Evolutionary conservation across 1,139 yeast genomes (phyloP), one percentile per base, ranked within the genome.

Genomic region (Magnusiomyces sp.): DNA sequence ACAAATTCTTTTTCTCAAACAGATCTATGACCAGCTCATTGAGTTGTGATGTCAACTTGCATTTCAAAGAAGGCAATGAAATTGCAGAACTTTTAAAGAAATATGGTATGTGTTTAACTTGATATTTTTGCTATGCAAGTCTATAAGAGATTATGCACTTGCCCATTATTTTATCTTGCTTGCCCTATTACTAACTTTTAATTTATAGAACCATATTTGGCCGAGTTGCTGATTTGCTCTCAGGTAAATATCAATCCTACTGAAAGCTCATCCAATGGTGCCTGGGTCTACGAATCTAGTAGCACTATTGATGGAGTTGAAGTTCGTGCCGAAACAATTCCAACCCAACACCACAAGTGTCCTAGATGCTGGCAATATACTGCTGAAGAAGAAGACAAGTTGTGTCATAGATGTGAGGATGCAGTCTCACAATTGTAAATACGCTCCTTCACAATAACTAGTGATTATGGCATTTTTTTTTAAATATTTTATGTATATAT

Each of bases 351-450:
- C 4, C 67, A 69, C 48, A 88, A 88, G 60, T 92, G 98, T 64
- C 95, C 95, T 1, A 75, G 98, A 62, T 92, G 98, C 66, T 92
- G 98, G 98, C 87, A 87, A 61, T 81, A 69, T 61, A 77, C 77
- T 14, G 72, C 95, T 0, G 64, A 63, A 0, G 60, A 56, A 0
- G 80, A 74, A 43, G 80, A 78, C 14, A 62, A 63, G 1, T 70
- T 90, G 33, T 92, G 98, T 64, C 52, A 53, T 0, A 77, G 94
- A 58, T 90, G 97, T 68, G 78, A 75, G 9, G 66, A 65, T 1
- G 81, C 42, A 9, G 31, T 51, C 9, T 20, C 42, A n/a, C 48
- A 40, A 19, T 3, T 14, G 36, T 27, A 47, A 43, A 23, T 23
- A 23, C 7, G 7, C 7, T 4, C 7, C 29, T 5, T 7, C 7